phyloP scores from a whole-genome alignment of 148 eudicot genomes.

The Euryodendron excelsum region DNA sequence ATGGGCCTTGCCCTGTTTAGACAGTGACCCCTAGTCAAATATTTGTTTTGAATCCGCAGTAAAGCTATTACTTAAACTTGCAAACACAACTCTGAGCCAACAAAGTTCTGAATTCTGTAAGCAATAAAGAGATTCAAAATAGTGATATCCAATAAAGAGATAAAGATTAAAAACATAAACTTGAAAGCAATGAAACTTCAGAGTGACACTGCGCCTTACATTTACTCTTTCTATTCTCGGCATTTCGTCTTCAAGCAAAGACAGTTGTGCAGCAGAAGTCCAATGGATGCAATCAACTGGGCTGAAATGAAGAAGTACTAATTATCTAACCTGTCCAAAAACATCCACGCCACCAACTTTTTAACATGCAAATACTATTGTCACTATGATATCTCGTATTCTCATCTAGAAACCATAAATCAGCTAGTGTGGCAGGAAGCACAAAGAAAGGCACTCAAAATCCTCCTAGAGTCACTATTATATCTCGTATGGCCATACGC shows the following conservation, averaged over 20 bases:
- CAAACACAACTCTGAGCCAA: background rate
- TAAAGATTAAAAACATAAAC: background rate
- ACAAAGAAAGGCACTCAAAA: too few relatives aligned
- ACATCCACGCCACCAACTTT: background rate
- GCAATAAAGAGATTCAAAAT: background rate
- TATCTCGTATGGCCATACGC: too few relatives aligned
- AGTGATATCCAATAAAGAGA: background rate
- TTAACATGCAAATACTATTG: background rate
- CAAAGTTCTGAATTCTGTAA: background rate
- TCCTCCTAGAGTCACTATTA: too few relatives aligned
- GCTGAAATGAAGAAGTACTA: constrained; percentile 46
- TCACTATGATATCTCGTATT: background rate
- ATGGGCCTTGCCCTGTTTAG: too few relatives aligned
- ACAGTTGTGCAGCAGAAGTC: constrained; percentile 93
- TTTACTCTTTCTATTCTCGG: constrained; percentile 94
- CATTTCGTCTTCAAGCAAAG: constrained; percentile 99
- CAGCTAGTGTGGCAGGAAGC: background rate
- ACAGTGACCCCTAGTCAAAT: too few relatives aligned
- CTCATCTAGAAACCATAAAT: background rate
- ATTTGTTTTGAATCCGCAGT: too few relatives aligned
- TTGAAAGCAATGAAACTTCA: background rate
- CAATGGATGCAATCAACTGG: constrained; percentile 98
- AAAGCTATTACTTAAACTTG: background rate
- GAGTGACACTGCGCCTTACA: constrained; percentile 49
- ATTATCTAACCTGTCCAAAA: background rate